A percentile compares a stretch with the other conserved stretches of the same genome.
These are phyloP conservation scores for Didymella exigua DNA, from an alignment of 2,329 filamentous ascomycete genomes.

Conservation along the genomic window DNA sequence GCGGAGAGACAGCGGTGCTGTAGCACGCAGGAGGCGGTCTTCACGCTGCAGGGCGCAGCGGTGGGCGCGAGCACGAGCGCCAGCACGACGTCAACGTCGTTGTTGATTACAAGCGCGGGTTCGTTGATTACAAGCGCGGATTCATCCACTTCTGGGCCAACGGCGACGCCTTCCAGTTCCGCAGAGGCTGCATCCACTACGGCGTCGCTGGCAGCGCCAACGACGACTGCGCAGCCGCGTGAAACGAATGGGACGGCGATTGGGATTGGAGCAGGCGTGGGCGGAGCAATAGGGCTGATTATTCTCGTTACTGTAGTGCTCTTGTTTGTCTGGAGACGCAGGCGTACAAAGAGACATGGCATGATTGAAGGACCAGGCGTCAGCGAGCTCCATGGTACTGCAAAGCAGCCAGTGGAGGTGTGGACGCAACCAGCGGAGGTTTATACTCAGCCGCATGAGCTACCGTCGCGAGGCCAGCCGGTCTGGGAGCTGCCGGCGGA, in stretches of 20 bases:
- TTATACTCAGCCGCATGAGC: slow-evolving; percentile 3
- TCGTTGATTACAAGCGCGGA: too few species aligned
- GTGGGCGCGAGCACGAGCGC: neutral
- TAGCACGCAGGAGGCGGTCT: slow-evolving; percentile 15
- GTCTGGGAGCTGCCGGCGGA: neutral
- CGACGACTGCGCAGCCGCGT: neutral
- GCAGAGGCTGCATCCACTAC: neutral
- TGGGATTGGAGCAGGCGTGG: neutral
- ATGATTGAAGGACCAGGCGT: neutral
- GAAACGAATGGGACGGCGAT: neutral
- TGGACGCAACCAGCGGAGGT: slow-evolving; percentile 3
- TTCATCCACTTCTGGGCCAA: neutral
- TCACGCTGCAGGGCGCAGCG: slow-evolving; percentile 5
- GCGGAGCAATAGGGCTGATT: neutral
- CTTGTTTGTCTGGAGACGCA: neutral
- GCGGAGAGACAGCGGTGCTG: slow-evolving; percentile 20
- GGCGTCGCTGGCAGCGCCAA: neutral
- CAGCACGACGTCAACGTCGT: neutral
- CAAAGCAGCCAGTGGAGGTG: neutral
- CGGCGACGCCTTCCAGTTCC: neutral
- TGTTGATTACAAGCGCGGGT: too few species aligned
- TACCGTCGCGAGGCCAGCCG: neutral
- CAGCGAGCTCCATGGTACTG: neutral
- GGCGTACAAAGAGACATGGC: neutral
- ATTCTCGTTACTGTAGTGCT: neutral